Conservation (phyloP, 192 early-diverging fungal species). For the Gamsiella multidivaricata region DNA sequence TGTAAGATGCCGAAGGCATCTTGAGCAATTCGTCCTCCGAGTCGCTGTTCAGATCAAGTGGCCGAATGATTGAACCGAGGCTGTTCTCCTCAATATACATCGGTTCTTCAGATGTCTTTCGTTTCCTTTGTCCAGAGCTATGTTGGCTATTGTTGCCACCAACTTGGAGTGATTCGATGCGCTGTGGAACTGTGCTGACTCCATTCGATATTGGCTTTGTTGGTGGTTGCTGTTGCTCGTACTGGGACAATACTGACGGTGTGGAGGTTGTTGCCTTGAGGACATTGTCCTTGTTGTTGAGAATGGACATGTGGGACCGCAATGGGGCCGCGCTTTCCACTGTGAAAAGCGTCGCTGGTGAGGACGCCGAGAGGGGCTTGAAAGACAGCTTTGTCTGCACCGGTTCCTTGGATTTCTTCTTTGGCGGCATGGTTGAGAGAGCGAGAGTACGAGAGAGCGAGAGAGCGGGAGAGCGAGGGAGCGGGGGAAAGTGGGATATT, state of each 20-base stretch:
- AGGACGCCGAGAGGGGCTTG: slow-evolving; percentile 19
- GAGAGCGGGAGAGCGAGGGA: no score
- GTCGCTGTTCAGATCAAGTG: slow-evolving; percentile 25
- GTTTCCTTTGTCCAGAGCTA: slow-evolving; percentile 2
- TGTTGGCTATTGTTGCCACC: slow-evolving; percentile 24
- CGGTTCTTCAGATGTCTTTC: not conserved
- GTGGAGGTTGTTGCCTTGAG: not conserved
- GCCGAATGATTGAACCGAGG: not conserved
- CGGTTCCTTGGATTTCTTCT: slow-evolving; percentile 28
- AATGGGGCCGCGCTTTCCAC: slow-evolving; percentile 12
- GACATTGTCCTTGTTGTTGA: slow-evolving; percentile 9
- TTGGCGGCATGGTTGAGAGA: slow-evolving; percentile 31
- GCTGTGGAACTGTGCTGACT: not conserved
- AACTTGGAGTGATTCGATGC: slow-evolving; percentile 6
- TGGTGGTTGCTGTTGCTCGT: not conserved
- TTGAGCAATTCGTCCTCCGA: slow-evolving; percentile 23
- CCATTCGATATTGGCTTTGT: not conserved
- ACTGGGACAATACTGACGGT: not conserved
- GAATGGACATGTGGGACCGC: slow-evolving; percentile 22
- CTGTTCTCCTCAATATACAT: not conserved
- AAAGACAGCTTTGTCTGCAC: slow-evolving; percentile 47
- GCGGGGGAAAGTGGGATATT: not conserved
- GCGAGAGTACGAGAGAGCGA: no score
- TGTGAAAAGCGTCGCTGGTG: not conserved
- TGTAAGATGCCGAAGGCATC: not conserved